Base-by-base conservation (phyloP, 768 basidiomycete genomes). In the Lactarius evosmus region DNA sequence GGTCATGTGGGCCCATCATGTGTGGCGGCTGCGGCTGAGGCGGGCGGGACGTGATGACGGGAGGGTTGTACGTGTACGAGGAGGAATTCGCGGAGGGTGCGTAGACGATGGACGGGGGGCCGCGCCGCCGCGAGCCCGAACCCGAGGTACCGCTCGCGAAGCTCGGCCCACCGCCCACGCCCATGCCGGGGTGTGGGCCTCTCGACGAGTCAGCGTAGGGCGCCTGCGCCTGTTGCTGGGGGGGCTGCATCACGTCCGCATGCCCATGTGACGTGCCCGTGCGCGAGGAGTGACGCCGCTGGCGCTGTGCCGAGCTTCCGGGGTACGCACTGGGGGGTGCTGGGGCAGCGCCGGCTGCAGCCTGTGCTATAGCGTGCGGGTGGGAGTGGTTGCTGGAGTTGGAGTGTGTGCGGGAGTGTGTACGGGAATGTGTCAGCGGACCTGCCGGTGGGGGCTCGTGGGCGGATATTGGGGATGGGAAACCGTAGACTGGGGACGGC, bases 11-110 rank as follows among this genome's bases (percentile, higher is more conserved):
- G 19, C 12, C 51, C n/a, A 25, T 32, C 55, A 29, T 11, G 27
- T 55, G 22, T n/a, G 56, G 22, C 1, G 19, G 50, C 16, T 38
- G 22, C 1, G 19, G 50, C 16, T 38, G 56, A 32, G 57, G 25
- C 27, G 22, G 61, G 11, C 46, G 49, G 22, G 65, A 44, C 4
- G 63, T 67, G 25, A 66, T 66, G 11, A 65, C 11, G 34, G 67
- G 65, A 17, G 64, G 65, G 49, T 66, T 66, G 65, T 68, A 66
- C 2, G 38, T 32, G 41, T 68, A 63, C 14, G 64, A 67, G 3
- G 65, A 61, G 22, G 65, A 67, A 38, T 59, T 55, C 22, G 54
- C 34, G 11, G 67, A 66, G 2, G 64, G 67, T 3, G 67, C 67
- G 22, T 67, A 66, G 32, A 67, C 33, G 40, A 66, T 68, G 27